Conservation (phyloP, 352 stramenopile genomes). For the Pythium biforme region DNA sequence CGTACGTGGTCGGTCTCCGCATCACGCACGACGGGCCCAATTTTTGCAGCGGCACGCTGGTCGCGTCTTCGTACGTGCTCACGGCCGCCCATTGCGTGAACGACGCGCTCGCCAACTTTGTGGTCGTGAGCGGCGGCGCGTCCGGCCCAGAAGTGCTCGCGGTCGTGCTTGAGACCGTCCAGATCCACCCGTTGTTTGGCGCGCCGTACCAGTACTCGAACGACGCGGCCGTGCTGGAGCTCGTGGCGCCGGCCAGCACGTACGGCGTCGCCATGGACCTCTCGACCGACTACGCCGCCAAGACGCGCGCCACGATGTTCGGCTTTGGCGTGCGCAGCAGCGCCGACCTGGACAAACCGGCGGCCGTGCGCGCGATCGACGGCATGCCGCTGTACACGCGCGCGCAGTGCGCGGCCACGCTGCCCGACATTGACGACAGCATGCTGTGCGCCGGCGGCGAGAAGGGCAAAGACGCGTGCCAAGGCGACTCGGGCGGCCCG, state of each 20-base stretch:
- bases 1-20: conserved; percentile 25
- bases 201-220: conserved; percentile 29
- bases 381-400: conserved; percentile 28
- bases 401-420: conserved; percentile 19
- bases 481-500: conserved; percentile 37
- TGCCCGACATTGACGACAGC: conserved; percentile 34
- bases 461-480: conserved; percentile 32
- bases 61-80: conserved; percentile 38
- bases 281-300: conserved; percentile 23
- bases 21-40: conserved; percentile 31
- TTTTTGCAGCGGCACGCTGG: conserved; percentile 42
- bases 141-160: conserved; percentile 21
- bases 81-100: conserved; percentile 42
- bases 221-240: conserved; percentile 35
- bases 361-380: conserved; percentile 17
- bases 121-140: conserved; percentile 25
- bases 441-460: conserved; percentile 37
- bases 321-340: conserved; percentile 24
- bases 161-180: conserved; percentile 21
- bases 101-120: conserved; percentile 27
- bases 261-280: conserved; percentile 27
- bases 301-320: conserved; percentile 31
- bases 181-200: conserved; percentile 28
- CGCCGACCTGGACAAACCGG: conserved; percentile 13
- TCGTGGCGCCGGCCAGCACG: conserved; percentile 24